Conservation (phyloP, 2,329 filamentous ascomycete genomes). For the Colletotrichum lentis region DNA sequence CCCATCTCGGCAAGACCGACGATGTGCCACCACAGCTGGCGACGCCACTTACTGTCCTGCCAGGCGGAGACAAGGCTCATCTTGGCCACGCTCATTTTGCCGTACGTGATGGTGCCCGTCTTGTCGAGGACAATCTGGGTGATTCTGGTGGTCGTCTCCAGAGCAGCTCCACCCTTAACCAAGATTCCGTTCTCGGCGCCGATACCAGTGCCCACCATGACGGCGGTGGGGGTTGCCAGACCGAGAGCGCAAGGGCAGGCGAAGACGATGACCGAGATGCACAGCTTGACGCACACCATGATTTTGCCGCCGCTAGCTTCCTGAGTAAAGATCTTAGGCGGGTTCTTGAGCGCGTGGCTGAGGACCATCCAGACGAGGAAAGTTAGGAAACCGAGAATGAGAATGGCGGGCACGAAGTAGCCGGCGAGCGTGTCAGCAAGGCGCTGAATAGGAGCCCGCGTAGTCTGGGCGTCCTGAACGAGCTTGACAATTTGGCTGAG, state of each 20-base stretch:
- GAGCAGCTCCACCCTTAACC: constrained; percentile 93
- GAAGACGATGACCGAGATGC: constrained; percentile 98
- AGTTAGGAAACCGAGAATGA: constrained; percentile 82
- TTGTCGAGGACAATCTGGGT: constrained; percentile 94
- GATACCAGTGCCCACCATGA: constrained; percentile 99
- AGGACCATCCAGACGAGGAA: constrained; percentile 95
- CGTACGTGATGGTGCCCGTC: constrained; percentile 92
- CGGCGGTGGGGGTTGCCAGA: constrained; percentile 91
- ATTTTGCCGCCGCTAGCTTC: constrained; percentile 85
- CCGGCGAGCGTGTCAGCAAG: constrained; percentile 91
- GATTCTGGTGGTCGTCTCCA: constrained; percentile 90
- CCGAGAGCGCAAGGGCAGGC: constrained; percentile 97
- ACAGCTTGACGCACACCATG: constrained; percentile 97
- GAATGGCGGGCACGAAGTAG: constrained; percentile 91
- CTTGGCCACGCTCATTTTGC: constrained; percentile 91
- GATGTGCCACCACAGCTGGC: constrained; percentile 91
- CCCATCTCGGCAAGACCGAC: constrained; percentile 95
- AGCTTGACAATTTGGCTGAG: constrained; percentile 97
- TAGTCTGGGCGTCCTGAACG: constrained; percentile 97
- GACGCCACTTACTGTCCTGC: constrained; percentile 72
- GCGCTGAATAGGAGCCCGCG: constrained; percentile 90
- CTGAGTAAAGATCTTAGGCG: constrained; percentile 87
- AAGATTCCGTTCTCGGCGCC: constrained; percentile 95
- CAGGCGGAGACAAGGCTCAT: constrained; percentile 73
- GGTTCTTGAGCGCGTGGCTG: constrained; percentile 82